Conservation (phyloP, 202 grass and related monocot species). For the Bolboschoenoplectus hybrid region DNA sequence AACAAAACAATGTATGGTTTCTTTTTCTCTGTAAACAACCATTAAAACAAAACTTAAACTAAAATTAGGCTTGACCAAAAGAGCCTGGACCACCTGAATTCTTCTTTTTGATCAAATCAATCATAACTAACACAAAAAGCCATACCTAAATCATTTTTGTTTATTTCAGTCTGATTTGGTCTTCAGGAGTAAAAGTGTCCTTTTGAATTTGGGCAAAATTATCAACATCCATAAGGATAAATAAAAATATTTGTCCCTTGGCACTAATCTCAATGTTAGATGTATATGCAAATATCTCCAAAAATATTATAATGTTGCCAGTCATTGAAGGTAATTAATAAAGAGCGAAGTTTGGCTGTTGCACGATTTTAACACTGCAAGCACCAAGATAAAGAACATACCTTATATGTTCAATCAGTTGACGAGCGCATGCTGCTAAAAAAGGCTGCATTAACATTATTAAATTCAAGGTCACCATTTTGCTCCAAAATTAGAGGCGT, state of each 20-base stretch:
- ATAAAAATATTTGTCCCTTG: neutral
- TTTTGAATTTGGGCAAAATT: neutral
- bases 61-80: neutral
- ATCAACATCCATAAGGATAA: neutral
- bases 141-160: conserved; percentile 1
- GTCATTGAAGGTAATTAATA: neutral
- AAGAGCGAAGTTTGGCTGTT: neutral
- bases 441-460: conserved; percentile 60
- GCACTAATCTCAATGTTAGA: neutral
- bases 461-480: conserved; percentile 28
- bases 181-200: neutral
- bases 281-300: neutral
- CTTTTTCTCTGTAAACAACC: neutral
- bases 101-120: conserved; percentile 4
- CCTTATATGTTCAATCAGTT: conserved; percentile 95
- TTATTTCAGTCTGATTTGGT: conserved; percentile 18
- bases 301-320: conserved; percentile 28
- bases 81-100: neutral
- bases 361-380: conserved; percentile 6
- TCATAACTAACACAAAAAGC: neutral
- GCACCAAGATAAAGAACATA: conserved; percentile 38
- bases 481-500: neutral
- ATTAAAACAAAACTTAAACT: neutral
- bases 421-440: conserved; percentile 76
- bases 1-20: neutral